Percentiles rank a stretch among this genome's conserved stretches.
These are phyloP conservation scores for Cordyceps cateniannulata DNA, from an alignment of 2,329 filamentous ascomycete species.

Conservation along the genomic window DNA sequence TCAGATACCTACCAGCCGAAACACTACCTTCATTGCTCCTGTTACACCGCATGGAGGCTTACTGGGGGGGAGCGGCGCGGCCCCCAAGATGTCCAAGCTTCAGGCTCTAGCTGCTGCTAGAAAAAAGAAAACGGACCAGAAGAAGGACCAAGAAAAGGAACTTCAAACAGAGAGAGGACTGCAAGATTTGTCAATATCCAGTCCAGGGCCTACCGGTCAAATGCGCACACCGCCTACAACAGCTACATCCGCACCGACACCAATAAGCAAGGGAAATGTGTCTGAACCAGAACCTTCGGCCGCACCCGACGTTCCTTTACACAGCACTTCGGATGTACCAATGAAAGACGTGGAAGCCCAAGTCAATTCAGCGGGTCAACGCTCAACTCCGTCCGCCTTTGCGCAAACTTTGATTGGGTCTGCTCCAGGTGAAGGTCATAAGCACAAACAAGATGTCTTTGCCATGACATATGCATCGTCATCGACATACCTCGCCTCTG, in stretches of 20 bases:
- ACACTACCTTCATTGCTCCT: slow-evolving; percentile 57
- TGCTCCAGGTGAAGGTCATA: slow-evolving; percentile 24
- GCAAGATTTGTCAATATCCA: slow-evolving; percentile 26
- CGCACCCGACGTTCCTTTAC: neutral
- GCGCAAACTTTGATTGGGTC: slow-evolving; percentile 46
- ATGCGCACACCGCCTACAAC: neutral
- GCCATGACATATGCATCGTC: slow-evolving; percentile 45
- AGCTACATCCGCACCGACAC: neutral
- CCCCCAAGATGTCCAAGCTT: slow-evolving; percentile 79
- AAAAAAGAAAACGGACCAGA: slow-evolving; percentile 72
- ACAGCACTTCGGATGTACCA: neutral
- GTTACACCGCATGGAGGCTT: slow-evolving; percentile 56
- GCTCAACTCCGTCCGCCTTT: slow-evolving; percentile 46
- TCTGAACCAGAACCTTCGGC: neutral
- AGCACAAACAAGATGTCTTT: slow-evolving; percentile 27
- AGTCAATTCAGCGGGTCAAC: neutral
- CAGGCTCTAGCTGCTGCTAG: slow-evolving; percentile 82
- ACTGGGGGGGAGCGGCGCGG: slow-evolving; percentile 63
- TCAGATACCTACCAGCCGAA: slow-evolving; percentile 58
- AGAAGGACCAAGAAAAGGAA: slow-evolving; percentile 29
- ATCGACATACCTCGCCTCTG: slow-evolving; percentile 45
- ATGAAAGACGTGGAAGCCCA: neutral
- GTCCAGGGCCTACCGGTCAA: slow-evolving; percentile 13
- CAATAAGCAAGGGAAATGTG: neutral
- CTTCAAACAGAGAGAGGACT: slow-evolving; percentile 23